Percentiles rank a stretch among this genome's conserved stretches.
phyloP scores from a whole-genome alignment of 257 asterid genomes.

The Lycium barbarum region DNA sequence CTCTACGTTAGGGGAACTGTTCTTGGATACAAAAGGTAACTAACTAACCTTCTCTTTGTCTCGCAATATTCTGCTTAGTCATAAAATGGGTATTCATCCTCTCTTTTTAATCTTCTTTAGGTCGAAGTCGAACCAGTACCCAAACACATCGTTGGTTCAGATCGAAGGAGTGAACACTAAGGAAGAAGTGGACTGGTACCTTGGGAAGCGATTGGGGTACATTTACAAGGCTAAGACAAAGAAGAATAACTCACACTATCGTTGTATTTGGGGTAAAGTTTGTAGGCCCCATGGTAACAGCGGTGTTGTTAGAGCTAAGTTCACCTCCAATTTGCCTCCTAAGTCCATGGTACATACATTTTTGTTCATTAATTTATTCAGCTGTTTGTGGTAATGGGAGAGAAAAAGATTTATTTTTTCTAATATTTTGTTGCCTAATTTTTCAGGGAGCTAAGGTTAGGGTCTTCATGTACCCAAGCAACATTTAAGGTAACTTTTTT shows the following conservation, averaged over 20 bases:
- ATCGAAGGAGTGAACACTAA: slow-evolving; percentile 75
- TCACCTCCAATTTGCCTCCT: slow-evolving; percentile 74
- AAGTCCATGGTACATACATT: slow-evolving; percentile 44
- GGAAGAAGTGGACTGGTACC: slow-evolving; percentile 79
- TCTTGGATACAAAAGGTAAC: slow-evolving; percentile 70
- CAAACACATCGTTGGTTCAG: slow-evolving; percentile 69
- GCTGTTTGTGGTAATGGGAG: neutral
- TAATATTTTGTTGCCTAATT: neutral
- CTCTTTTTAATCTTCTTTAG: neutral
- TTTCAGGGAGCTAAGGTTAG: slow-evolving; percentile 65
- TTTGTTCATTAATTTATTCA: neutral
- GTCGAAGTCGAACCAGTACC: slow-evolving; percentile 79
- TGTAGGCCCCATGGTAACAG: slow-evolving; percentile 75
- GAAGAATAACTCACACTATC: slow-evolving; percentile 62
- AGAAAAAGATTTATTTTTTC: neutral
- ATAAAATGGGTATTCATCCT: neutral
- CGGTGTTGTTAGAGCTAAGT: slow-evolving; percentile 74
- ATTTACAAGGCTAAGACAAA: slow-evolving; percentile 75
- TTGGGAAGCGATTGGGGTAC: slow-evolving; percentile 68
- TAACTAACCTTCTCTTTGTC: neutral
- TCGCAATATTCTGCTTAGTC: neutral
- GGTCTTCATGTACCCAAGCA: slow-evolving; percentile 73
- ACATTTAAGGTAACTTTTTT: slow-evolving; percentile 49
- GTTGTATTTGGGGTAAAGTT: slow-evolving; percentile 78
- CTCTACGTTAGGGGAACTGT: slow-evolving; percentile 70